Conservation (phyloP, 257 asterid genomes). For the Solanum sitiens region DNA sequence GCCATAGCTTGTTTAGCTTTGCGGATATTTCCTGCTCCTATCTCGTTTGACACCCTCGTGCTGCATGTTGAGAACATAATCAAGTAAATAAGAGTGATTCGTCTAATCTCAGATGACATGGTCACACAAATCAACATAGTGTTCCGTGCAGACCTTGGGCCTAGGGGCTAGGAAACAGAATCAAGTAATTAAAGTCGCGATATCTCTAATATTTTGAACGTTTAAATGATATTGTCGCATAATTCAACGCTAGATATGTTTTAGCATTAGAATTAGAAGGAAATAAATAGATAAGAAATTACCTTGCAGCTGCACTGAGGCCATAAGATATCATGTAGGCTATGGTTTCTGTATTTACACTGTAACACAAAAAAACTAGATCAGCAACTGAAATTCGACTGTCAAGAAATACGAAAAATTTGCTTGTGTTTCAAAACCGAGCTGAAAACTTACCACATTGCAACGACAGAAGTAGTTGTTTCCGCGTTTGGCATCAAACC, state of each 20-base stretch:
- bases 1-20: conserved; percentile 59
- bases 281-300: not conserved
- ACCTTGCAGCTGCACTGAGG: conserved; percentile 85
- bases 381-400: not conserved
- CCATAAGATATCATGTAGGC: conserved; percentile 68
- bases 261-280: not conserved
- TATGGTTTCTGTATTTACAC: conserved; percentile 31
- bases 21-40: conserved; percentile 57
- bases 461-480: conserved; percentile 57
- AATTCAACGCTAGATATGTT: not conserved
- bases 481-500: conserved; percentile 83
- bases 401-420: not conserved
- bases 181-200: not conserved
- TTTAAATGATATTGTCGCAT: not conserved
- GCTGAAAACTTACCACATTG: conserved; percentile 58
- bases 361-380: not conserved
- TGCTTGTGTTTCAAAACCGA: not conserved
- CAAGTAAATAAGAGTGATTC: not conserved
- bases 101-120: not conserved
- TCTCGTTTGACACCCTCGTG: conserved; percentile 80
- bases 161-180: not conserved
- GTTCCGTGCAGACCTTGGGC: not conserved
- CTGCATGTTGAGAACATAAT: conserved; percentile 19
- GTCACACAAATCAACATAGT: not conserved
- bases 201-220: not conserved